Evolutionary conservation across 2,329 filamentous ascomycete genomes (phyloP), one percentile per base, ranked within the genome.

Genomic region (Fusarium multiceps): DNA sequence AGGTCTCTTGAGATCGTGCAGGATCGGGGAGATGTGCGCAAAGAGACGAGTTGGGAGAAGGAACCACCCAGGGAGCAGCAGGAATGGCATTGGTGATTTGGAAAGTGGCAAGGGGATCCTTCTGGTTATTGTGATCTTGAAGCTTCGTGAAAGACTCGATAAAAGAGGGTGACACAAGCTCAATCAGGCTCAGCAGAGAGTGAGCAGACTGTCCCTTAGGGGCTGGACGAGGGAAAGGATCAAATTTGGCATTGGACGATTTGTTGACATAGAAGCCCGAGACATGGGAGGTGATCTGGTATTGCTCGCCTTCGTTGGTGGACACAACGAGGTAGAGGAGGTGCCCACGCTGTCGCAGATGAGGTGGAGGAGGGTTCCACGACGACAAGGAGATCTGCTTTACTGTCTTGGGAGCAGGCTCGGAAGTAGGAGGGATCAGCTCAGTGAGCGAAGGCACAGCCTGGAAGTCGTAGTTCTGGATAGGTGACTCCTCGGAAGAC

Each of bases 251-350:
- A 81, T 96, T 98, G 56, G 93, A 96, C 30, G 93, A 98, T 81
- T 94, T 97, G 87, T 97, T 99, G 76, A 98, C 92, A 80, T 91
- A 99, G 85, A 99, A 99, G 21, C 96, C 96, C 16, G 94, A 94
- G 53, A 97, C 92, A 75, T 98, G 93, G 16, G 93, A 89, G 12
- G 97, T 99, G 76, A 99, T 92, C 80, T 98, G 94, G 80, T 92
- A 90, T 80, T 97, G 93, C 82, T 99, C 96, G 68, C 94, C 94
- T 81, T 99, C 96, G 74, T 93, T 95, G 60, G 94, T 98, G 18
- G 92, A 95, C 45, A 96, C 86, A 68, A 93, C 87, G 21, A 99
- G 86, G 80, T 99, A 99, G 50, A 99, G 87, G 61, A 99, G 84
- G 79, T 99, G 96, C 23, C 96, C 96, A 78, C 92, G 93, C 78